These are phyloP conservation scores for Termitomyces sp. DNA, from an alignment of 768 basidiomycete genomes.

Conservation along the genomic window DNA sequence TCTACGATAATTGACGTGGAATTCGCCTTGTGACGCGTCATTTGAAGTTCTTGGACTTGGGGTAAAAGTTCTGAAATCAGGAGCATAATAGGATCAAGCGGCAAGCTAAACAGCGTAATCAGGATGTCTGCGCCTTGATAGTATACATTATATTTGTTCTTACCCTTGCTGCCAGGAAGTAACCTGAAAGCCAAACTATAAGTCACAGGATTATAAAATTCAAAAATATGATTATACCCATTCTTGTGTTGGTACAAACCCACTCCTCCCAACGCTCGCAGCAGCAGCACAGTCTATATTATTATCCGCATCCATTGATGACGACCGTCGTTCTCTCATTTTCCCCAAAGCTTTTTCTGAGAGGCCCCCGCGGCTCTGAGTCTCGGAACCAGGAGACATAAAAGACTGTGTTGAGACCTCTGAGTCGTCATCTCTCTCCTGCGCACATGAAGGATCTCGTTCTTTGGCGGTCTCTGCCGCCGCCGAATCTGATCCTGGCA, in stretches of 20 bases:
- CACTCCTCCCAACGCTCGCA: slow-evolving; percentile 76
- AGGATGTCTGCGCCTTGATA: background rate
- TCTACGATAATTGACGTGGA: slow-evolving; percentile 69
- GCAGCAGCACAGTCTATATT: slow-evolving; percentile 63
- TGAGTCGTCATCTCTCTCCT: slow-evolving; percentile 18
- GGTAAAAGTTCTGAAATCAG: slow-evolving; percentile 86
- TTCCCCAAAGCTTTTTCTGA: slow-evolving; percentile 95
- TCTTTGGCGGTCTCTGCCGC: slow-evolving; percentile 16
- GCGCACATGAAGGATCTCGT: slow-evolving; percentile 11
- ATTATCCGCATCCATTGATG: slow-evolving; percentile 44
- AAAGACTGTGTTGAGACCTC: slow-evolving; percentile 34
- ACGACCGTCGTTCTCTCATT: slow-evolving; percentile 69
- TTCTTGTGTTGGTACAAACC: slow-evolving; percentile 94
- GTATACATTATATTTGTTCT: slow-evolving; percentile 12
- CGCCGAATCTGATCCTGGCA: slow-evolving; percentile 12
- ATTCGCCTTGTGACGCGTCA: slow-evolving; percentile 55
- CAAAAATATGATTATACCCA: slow-evolving; percentile 62
- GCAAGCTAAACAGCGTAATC: slow-evolving; percentile 47
- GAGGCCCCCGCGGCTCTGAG: slow-evolving; percentile 24
- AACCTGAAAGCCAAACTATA: slow-evolving; percentile 39
- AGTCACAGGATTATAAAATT: background rate
- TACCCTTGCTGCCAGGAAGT: slow-evolving; percentile 97
- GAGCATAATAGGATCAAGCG: slow-evolving; percentile 83
- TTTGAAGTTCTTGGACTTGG: slow-evolving; percentile 77
- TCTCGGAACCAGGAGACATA: slow-evolving; percentile 40